phyloP scores from a whole-genome alignment of 139 green algal species.

The Chlamydomonas incerta region DNA sequence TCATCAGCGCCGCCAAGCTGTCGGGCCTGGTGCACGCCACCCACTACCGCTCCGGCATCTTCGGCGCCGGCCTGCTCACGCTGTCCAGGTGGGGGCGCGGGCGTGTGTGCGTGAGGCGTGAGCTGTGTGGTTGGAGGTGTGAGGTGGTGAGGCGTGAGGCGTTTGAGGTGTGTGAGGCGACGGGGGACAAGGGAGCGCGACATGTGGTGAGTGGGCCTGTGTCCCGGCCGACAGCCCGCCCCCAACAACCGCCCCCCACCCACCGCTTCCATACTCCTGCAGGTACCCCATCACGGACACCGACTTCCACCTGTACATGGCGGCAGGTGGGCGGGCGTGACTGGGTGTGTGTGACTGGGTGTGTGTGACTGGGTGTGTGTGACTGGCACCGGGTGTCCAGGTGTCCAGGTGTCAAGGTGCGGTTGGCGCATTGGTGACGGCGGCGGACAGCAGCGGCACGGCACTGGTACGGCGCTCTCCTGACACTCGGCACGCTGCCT shows the following conservation, averaged over 20 bases:
- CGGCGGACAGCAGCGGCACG: too few species aligned
- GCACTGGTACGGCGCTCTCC: too few species aligned
- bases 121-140: not conserved
- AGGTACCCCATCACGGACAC: slow-evolving; percentile 41
- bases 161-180: too few species aligned
- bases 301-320: slow-evolving; percentile 39
- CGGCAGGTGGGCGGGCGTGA: not conserved
- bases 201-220: too few species aligned
- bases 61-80: slow-evolving; percentile 66
- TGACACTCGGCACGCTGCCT: too few species aligned
- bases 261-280: too few species aligned
- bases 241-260: too few species aligned
- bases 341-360: not conserved
- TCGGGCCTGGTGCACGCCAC: slow-evolving; percentile 48
- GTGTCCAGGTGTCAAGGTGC: too few species aligned
- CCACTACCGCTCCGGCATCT: slow-evolving; percentile 63
- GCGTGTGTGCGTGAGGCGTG: not conserved
- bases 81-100: slow-evolving; percentile 39
- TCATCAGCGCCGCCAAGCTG: slow-evolving; percentile 40
- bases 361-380: not conserved
- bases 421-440: too few species aligned
- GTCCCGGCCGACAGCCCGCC: too few species aligned
- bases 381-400: too few species aligned
- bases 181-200: too few species aligned
- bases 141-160: not conserved